phyloP scores from a whole-genome alignment of 1,284 basidiomycete species.

The Microbotryum saponariae region DNA sequence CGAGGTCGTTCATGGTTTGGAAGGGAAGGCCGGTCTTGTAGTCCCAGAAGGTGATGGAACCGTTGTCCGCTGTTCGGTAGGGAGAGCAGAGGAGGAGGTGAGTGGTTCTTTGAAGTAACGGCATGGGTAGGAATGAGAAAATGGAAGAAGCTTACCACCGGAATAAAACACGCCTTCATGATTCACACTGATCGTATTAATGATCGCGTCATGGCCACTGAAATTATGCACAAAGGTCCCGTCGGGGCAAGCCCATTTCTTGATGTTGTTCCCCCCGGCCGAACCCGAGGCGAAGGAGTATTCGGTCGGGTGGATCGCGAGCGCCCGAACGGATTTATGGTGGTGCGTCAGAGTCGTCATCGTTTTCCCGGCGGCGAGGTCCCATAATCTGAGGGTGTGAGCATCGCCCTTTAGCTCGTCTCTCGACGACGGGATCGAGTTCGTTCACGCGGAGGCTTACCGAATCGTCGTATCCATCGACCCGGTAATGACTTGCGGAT shows the following conservation, averaged over 20 bases:
- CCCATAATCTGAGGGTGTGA: constrained; percentile 67
- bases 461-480: constrained; percentile 96
- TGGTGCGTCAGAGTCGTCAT: constrained; percentile 94
- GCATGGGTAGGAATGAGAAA: background rate
- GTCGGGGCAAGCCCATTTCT: constrained; percentile 98
- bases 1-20: constrained; percentile 86
- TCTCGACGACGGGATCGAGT: background rate
- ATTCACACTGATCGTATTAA: constrained; percentile 92
- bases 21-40: constrained; percentile 90
- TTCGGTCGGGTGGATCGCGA: constrained; percentile 91
- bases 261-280: constrained; percentile 96
- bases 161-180: constrained; percentile 94
- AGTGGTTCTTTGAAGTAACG: background rate
- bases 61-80: constrained; percentile 64
- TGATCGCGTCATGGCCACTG: constrained; percentile 89
- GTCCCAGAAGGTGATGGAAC: constrained; percentile 83
- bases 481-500: constrained; percentile 95
- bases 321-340: constrained; percentile 91
- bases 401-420: background rate
- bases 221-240: constrained; percentile 94
- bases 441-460: constrained; percentile 45
- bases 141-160: constrained; percentile 56
- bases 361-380: constrained; percentile 95
- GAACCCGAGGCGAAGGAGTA: constrained; percentile 92
- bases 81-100: background rate